These are phyloP conservation scores for Coemansia sp. DNA, from an alignment of 192 early-diverging fungal species.

Conservation along the genomic window DNA sequence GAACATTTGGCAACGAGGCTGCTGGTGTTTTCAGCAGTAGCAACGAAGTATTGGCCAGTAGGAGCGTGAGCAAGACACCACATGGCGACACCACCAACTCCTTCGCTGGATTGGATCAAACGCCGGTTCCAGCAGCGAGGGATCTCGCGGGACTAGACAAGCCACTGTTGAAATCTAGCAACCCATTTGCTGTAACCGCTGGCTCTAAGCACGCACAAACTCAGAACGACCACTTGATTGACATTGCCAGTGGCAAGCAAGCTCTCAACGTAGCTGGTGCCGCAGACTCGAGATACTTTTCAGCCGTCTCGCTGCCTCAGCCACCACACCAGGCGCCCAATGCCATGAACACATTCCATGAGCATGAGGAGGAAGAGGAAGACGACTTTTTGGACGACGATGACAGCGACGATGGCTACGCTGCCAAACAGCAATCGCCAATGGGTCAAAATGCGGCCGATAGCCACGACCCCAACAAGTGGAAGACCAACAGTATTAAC, in stretches of 20 bases:
- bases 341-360: conserved; percentile 2
- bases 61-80: background rate
- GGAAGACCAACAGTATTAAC: conserved; percentile 37
- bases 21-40: background rate
- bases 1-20: conserved; percentile 5
- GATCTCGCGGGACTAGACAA: conserved; percentile 9
- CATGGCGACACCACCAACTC: background rate
- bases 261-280: background rate
- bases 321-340: background rate
- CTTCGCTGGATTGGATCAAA: background rate
- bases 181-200: background rate
- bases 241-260: background rate
- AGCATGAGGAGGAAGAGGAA: conserved; percentile 23
- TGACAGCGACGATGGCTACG: conserved; percentile 23
- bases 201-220: background rate
- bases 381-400: conserved; percentile 46
- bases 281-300: conserved; percentile 27
- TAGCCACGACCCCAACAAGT: background rate
- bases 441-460: background rate
- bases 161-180: conserved; percentile 11
- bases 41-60: background rate
- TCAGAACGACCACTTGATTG: background rate
- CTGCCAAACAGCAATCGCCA: background rate
- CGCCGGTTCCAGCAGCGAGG: background rate
- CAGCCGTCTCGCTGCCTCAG: conserved; percentile 26